phyloP scores from a whole-genome alignment of 139 green algal genomes.

The Picochlorum costavermella region DNA sequence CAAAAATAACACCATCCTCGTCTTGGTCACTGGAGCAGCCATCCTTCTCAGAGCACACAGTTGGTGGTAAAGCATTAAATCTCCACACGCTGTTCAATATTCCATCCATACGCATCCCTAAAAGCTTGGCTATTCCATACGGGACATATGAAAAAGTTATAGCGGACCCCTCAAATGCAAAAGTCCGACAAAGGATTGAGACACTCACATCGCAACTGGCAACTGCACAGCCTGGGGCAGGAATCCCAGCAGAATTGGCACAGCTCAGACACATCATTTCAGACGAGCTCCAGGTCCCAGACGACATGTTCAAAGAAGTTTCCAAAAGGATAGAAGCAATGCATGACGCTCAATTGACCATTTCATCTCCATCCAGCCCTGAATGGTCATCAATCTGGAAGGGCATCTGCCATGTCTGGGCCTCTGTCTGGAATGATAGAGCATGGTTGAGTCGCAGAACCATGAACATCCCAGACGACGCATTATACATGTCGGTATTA shows the following conservation, averaged over 20 bases:
- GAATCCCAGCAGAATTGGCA: constrained; percentile 30
- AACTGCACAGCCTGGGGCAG: not conserved
- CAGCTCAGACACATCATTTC: constrained; percentile 25
- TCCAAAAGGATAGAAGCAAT: constrained; percentile 18
- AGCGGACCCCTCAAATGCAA: constrained; percentile 34
- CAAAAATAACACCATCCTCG: not conserved
- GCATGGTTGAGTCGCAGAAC: constrained; percentile 59
- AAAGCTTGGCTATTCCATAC: constrained; percentile 73
- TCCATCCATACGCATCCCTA: constrained; percentile 24
- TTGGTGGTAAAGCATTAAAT: constrained; percentile 73
- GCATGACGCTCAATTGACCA: constrained; percentile 22
- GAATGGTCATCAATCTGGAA: constrained; percentile 50
- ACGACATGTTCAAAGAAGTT: constrained; percentile 33
- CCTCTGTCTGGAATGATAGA: constrained; percentile 73
- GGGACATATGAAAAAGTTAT: constrained; percentile 75
- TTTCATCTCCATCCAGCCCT: constrained; percentile 10
- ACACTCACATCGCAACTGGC: constrained; percentile 20
- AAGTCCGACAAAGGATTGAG: constrained; percentile 26
- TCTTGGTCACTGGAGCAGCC: constrained; percentile 40
- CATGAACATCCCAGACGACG: constrained; percentile 50
- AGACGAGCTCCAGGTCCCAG: constrained; percentile 29
- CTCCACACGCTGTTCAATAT: constrained; percentile 49
- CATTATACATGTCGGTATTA: constrained; percentile 76
- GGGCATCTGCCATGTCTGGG: constrained; percentile 77
- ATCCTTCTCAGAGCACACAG: constrained; percentile 45